Evolutionary conservation across 768 basidiomycete genomes (phyloP).

Genomic region (Kwoniella sp.): DNA sequence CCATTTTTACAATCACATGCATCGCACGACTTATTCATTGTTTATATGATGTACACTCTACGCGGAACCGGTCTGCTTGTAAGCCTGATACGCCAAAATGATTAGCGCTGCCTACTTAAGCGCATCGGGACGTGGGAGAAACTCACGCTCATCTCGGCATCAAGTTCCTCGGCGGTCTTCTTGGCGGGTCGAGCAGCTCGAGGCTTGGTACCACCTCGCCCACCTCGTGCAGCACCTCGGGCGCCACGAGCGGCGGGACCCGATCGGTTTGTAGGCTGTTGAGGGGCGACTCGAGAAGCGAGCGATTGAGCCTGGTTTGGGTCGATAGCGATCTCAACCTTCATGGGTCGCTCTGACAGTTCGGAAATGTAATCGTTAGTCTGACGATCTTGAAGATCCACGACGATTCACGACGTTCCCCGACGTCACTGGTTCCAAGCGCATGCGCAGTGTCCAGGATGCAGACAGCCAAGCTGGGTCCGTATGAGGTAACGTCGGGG

Average conservation of each 20-base stretch:
- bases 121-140: not conserved
- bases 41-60: not conserved
- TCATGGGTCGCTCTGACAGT: constrained; percentile 84
- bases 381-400: not conserved
- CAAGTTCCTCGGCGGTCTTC: constrained; percentile 84
- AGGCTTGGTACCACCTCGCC: constrained; percentile 52
- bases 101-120: not conserved
- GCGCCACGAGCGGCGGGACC: constrained; percentile 48
- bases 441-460: too few relatives aligned
- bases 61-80: constrained; percentile 28
- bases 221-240: constrained; percentile 22
- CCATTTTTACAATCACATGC: constrained; percentile 2
- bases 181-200: constrained; percentile 41
- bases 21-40: not conserved
- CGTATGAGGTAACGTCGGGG: not conserved
- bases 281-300: constrained; percentile 78
- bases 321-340: constrained; percentile 94
- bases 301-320: constrained; percentile 67
- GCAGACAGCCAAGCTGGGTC: too few relatives aligned
- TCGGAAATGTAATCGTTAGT: not conserved
- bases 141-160: constrained; percentile 95
- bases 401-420: not conserved
- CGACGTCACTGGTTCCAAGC: too few relatives aligned
- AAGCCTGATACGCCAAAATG: constrained; percentile 16
- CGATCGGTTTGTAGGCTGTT: too few relatives aligned